These are phyloP conservation scores for Aspergillus calidoustus DNA, from an alignment of 2,329 filamentous ascomycete genomes.

Conservation along the genomic window DNA sequence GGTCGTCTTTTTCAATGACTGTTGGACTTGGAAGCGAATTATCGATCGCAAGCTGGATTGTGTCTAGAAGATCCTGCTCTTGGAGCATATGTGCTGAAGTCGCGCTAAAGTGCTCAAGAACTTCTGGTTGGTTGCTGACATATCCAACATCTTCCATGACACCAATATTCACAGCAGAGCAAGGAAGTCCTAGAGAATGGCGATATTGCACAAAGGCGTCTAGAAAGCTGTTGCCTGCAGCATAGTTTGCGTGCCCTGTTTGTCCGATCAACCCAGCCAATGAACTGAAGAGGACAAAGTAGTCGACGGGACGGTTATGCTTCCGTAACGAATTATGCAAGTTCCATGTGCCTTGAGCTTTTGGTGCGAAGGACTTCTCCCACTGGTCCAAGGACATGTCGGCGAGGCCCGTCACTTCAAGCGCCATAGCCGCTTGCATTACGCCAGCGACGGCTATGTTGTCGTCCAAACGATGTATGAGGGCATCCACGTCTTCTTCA, in stretches of 20 bases:
- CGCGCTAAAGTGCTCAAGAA: conserved; percentile 6
- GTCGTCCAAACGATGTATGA: background rate
- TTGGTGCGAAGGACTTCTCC: conserved; percentile 35
- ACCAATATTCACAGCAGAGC: conserved; percentile 28
- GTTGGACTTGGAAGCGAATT: background rate
- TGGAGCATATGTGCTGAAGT: background rate
- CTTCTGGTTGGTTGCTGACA: conserved; percentile 5
- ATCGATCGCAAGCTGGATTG: conserved; percentile 4
- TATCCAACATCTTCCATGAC: conserved; percentile 28
- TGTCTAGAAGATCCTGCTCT: conserved; percentile 9
- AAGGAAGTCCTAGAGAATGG: conserved; percentile 20
- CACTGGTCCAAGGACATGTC: conserved; percentile 40
- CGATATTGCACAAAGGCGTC: conserved; percentile 38
- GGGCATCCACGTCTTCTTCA: conserved; percentile 14
- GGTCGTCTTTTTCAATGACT: background rate
- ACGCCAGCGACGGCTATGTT: conserved; percentile 21
- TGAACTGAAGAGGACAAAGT: conserved; percentile 49
- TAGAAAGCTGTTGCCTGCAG: conserved; percentile 44
- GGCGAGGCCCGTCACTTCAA: conserved; percentile 1
- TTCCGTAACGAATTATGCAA: conserved; percentile 28
- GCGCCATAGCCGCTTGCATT: conserved; percentile 28
- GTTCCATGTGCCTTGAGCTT: conserved; percentile 38
- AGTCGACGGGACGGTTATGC: conserved; percentile 38
- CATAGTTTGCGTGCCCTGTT: conserved; percentile 42
- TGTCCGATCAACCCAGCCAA: conserved; percentile 38